phyloP scores from a whole-genome alignment of 2,329 filamentous ascomycete genomes.

The Ophiostoma ips region DNA sequence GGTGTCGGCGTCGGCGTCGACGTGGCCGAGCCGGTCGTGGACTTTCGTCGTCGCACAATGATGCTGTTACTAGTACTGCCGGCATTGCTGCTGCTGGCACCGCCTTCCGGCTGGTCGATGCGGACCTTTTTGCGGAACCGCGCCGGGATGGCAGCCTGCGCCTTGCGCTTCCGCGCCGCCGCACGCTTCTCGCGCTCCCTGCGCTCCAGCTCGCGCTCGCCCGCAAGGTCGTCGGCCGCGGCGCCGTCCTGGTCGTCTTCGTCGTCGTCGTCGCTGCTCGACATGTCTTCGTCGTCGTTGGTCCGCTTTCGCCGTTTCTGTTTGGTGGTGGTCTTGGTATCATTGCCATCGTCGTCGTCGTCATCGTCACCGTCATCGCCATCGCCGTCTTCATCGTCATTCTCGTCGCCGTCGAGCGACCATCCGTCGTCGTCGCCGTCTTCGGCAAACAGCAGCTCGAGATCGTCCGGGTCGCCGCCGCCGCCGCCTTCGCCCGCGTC shows the following conservation, averaged over 20 bases:
- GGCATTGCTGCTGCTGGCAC: conserved; percentile 6
- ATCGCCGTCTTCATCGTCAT: conserved; percentile 64
- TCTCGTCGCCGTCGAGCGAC: conserved; percentile 54
- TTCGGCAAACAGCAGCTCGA: conserved; percentile 65
- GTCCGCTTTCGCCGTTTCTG: conserved; percentile 19
- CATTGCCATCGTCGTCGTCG: conserved; percentile 31
- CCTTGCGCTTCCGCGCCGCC: conserved; percentile 65
- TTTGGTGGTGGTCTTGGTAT: conserved; percentile 53
- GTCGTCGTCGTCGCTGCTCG: conserved; percentile 73
- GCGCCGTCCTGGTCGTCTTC: conserved; percentile 48
- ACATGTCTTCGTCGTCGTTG: conserved; percentile 56
- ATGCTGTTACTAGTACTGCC: neutral
- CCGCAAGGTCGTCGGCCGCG: conserved; percentile 52
- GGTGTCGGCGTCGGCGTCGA: conserved; percentile 18
- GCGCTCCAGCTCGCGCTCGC: conserved; percentile 74
- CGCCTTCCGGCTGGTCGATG: conserved; percentile 37
- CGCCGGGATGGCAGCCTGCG: conserved; percentile 57
- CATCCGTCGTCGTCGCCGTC: conserved; percentile 57
- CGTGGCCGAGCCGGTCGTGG: conserved; percentile 16
- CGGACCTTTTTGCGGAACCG: conserved; percentile 64
- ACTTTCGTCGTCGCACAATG: conserved; percentile 15
- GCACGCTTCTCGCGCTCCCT: conserved; percentile 55
- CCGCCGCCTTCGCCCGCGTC: conserved; percentile 13
- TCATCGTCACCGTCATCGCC: conserved; percentile 52
- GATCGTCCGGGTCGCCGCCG: conserved; percentile 36